Percentiles rank a stretch among this genome's conserved stretches.
Conservation (phyloP, 2,329 filamentous ascomycete genomes). For the Alternaria sp. region DNA sequence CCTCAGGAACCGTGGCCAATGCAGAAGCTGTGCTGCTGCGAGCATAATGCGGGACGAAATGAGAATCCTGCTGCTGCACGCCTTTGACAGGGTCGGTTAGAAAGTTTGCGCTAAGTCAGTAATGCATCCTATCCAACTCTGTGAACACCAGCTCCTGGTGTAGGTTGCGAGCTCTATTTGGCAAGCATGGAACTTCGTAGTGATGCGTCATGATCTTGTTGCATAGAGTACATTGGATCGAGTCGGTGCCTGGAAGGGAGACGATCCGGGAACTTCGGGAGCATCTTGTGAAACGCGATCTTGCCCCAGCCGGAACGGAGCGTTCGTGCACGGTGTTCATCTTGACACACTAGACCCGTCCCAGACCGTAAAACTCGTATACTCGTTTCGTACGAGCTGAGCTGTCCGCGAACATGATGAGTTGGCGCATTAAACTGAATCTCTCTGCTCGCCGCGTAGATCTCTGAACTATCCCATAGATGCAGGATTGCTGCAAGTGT, state of each 20-base stretch:
- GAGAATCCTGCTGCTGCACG: not conserved
- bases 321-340: not conserved
- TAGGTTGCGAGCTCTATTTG: not conserved
- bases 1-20: not conserved
- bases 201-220: not conserved
- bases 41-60: not conserved
- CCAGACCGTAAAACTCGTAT: not conserved
- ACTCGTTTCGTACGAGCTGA: not conserved
- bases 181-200: not conserved
- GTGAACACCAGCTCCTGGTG: not conserved
- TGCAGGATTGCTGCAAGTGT: not conserved
- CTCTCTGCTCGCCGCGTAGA: not conserved
- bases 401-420: not conserved
- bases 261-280: not conserved
- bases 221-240: not conserved
- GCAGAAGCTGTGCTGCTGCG: not conserved
- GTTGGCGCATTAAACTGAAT: not conserved
- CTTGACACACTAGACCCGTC: not conserved
- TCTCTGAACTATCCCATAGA: not conserved
- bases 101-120: slow-evolving; percentile 2
- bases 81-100: not conserved
- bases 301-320: not conserved
- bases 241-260: not conserved
- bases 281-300: not conserved
- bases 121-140: not conserved